Percentiles rank a stretch among this genome's conserved stretches.
Evolutionary conservation across 2,329 filamentous ascomycete species (phyloP).

Genomic region (Mycogone perniciosa): DNA sequence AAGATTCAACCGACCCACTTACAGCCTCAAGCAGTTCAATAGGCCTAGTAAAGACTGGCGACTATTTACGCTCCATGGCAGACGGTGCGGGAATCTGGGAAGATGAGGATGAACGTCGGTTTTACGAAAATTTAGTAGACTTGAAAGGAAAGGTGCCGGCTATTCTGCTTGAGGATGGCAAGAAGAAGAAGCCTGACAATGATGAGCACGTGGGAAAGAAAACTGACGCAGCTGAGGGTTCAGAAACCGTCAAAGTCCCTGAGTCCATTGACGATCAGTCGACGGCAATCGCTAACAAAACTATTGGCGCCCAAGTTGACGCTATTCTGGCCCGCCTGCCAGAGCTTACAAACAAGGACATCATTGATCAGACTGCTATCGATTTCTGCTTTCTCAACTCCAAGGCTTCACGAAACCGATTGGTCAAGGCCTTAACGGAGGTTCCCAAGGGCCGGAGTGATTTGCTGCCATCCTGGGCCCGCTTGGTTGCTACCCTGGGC

Average conservation of each 20-base stretch:
- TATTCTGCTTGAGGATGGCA: conserved; percentile 86
- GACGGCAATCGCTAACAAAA: conserved; percentile 94
- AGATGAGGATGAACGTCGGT: conserved; percentile 94
- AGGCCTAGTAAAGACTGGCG: conserved; percentile 86
- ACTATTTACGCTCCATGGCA: conserved; percentile 83
- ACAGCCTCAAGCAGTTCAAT: conserved; percentile 68
- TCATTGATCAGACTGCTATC: conserved; percentile 84
- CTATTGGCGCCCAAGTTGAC: conserved; percentile 93
- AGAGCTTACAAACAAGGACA: conserved; percentile 84
- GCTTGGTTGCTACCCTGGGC: conserved; percentile 85
- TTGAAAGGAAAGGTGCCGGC: conserved; percentile 92
- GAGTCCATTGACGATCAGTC: conserved; percentile 72
- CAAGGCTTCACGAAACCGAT: conserved; percentile 89
- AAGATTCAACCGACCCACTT: conserved; percentile 69
- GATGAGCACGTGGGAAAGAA: conserved; percentile 83
- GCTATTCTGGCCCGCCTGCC: conserved; percentile 81
- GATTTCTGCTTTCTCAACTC: conserved; percentile 99
- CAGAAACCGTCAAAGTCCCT: conserved; percentile 44
- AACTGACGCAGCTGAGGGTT: conserved; percentile 46
- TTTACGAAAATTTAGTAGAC: conserved; percentile 95
- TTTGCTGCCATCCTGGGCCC: conserved; percentile 83
- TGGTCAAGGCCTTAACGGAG: conserved; percentile 89
- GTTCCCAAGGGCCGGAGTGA: conserved; percentile 92
- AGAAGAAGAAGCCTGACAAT: conserved; percentile 70
- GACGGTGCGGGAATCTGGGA: conserved; percentile 97